Conservation (phyloP, 1,284 basidiomycete genomes). For the Naganishia liquefaciens region DNA sequence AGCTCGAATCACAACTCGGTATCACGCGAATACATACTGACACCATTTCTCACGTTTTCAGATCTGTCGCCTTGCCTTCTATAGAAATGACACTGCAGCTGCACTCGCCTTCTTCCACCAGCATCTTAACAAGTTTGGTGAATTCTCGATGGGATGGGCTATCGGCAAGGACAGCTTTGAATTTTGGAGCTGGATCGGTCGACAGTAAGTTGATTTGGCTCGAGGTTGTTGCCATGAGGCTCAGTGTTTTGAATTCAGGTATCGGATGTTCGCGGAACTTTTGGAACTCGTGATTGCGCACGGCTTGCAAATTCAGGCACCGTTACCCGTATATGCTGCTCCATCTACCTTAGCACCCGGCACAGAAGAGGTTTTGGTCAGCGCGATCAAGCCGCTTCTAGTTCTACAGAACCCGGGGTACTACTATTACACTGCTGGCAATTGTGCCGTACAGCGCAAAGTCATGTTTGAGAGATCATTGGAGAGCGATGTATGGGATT, state of each 20-base stretch:
- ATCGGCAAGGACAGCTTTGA: conserved; percentile 97
- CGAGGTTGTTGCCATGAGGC: background rate
- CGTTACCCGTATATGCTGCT: conserved; percentile 46
- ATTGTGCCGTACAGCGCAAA: conserved; percentile 73
- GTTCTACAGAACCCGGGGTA: conserved; percentile 83
- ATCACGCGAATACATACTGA: background rate
- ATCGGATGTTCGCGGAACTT: conserved; percentile 82
- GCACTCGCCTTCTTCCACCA: conserved; percentile 76
- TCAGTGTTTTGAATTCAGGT: conserved; percentile 57
- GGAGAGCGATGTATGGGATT: conserved; percentile 61
- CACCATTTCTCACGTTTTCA: conserved; percentile 44
- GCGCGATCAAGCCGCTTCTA: conserved; percentile 49
- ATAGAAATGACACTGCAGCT: conserved; percentile 76
- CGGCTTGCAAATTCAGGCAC: conserved; percentile 66
- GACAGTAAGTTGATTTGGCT: conserved; percentile 69
- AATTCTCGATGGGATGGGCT: conserved; percentile 88
- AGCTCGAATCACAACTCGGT: conserved; percentile 33
- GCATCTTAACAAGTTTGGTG: conserved; percentile 80
- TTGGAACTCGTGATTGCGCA: conserved; percentile 74
- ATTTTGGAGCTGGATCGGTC: conserved; percentile 93
- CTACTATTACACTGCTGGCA: conserved; percentile 84
- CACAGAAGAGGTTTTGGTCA: conserved; percentile 35
- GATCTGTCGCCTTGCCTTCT: conserved; percentile 85
- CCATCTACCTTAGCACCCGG: conserved; percentile 57
- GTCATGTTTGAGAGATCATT: conserved; percentile 65